phyloP scores from a whole-genome alignment of 306 rosid species.

The Psophocarpus tetragonolobus region DNA sequence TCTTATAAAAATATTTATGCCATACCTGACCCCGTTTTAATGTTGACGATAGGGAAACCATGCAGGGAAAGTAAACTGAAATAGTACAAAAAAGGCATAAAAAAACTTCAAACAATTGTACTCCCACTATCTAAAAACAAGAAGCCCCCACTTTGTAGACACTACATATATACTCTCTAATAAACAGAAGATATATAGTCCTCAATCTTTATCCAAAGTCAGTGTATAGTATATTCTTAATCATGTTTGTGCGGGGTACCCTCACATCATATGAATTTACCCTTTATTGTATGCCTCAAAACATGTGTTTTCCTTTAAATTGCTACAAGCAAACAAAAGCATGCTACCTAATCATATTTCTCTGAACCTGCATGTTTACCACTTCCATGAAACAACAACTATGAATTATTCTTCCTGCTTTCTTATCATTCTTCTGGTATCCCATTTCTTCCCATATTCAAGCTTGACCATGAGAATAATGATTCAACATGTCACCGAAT shows the following conservation, averaged over 20 bases:
- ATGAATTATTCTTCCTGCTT: slow-evolving; percentile 29
- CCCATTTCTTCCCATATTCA: slow-evolving; percentile 27
- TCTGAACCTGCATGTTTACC: slow-evolving; percentile 12
- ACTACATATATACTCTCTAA: not conserved
- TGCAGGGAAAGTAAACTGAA: not conserved
- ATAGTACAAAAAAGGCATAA: not conserved
- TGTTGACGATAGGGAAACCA: not conserved
- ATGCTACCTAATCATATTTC: slow-evolving; percentile 20
- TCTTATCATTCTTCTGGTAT: slow-evolving; percentile 31
- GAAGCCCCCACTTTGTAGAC: not conserved
- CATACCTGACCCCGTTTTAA: not conserved
- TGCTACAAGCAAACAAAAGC: slow-evolving; percentile 15
- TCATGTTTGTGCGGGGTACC: not conserved
- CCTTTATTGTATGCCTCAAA: not conserved
- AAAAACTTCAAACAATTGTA: not conserved
- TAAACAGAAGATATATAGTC: not conserved
- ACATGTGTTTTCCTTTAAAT: slow-evolving; percentile 29
- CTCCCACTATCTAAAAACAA: not conserved
- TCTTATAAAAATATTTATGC: not conserved
- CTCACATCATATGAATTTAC: not conserved
- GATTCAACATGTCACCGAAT: slow-evolving; percentile 14
- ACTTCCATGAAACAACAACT: slow-evolving; percentile 24
- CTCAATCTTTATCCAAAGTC: not conserved
- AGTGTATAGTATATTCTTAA: not conserved
- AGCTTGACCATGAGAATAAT: slow-evolving; percentile 30